Percentiles rank a stretch among this genome's conserved stretches.
Conservation (phyloP, 2,329 filamentous ascomycete species). For the Trichoderma polysporum region DNA sequence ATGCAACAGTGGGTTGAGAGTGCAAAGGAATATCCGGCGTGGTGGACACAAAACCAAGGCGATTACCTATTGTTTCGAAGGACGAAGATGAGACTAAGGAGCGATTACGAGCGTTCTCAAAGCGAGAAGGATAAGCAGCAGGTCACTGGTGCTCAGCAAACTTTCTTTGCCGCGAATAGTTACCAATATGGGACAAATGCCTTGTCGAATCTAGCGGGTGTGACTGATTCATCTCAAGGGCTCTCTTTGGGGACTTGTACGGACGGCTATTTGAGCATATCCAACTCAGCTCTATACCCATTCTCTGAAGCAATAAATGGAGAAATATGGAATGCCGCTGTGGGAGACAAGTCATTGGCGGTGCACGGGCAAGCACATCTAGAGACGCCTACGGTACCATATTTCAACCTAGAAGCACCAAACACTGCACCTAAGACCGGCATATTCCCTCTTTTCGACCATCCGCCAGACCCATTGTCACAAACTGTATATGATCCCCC, state of each 20-base stretch:
- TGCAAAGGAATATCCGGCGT: not conserved
- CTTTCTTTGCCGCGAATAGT: not conserved
- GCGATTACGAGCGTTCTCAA: not conserved
- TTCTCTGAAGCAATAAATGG: not conserved
- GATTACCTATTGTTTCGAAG: slow-evolving; percentile 4
- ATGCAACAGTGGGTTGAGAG: not conserved
- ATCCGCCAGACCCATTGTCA: not conserved
- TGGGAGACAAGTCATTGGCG: not conserved
- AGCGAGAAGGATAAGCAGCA: not conserved
- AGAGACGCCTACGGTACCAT: too few relatives aligned
- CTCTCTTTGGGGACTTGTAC: not conserved
- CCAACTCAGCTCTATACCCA: not conserved
- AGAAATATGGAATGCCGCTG: not conserved
- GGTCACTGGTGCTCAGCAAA: not conserved
- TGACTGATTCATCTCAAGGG: not conserved
- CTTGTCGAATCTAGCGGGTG: not conserved
- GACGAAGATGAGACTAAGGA: not conserved
- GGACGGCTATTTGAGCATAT: not conserved
- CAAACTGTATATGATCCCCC: not conserved
- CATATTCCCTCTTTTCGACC: not conserved
- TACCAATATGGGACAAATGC: not conserved
- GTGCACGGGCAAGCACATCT: not conserved
- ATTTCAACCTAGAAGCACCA: not conserved
- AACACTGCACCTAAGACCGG: not conserved
- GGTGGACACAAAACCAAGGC: not conserved